Evolutionary conservation across 805 yeast species (phyloP).

Genomic region (Suhomyces kilbournensis): DNA sequence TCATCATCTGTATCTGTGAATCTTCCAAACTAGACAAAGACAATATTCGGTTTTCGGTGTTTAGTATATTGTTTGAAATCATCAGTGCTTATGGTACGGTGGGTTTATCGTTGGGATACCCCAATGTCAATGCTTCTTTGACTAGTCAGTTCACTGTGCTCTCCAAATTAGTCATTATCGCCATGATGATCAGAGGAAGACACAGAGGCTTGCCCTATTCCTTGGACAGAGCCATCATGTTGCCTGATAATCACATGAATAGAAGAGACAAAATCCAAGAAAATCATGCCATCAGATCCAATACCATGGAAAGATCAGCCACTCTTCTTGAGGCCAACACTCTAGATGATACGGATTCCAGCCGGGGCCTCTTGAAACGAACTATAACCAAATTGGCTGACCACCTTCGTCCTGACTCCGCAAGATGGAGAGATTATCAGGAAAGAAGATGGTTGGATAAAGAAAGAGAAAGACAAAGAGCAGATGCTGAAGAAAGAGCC

Average conservation of each 20-base stretch:
- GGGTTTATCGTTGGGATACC: conserved; percentile 86
- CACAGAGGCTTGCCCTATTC: conserved; percentile 95
- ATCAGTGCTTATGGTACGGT: conserved; percentile 97
- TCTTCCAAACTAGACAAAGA: conserved; percentile 52
- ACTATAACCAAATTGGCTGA: not conserved
- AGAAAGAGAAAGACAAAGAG: too few species aligned
- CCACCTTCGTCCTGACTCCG: not conserved
- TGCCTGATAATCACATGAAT: conserved; percentile 68
- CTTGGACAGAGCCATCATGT: conserved; percentile 88
- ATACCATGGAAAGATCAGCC: conserved; percentile 23
- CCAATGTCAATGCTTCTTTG: conserved; percentile 63
- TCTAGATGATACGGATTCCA: conserved; percentile 3
- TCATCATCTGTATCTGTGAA: conserved; percentile 84
- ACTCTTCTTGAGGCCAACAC: conserved; percentile 9
- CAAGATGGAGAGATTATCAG: not conserved
- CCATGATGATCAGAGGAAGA: conserved; percentile 90
- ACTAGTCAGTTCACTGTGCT: conserved; percentile 66
- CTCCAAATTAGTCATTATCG: conserved; percentile 81
- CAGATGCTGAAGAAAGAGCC: not conserved
- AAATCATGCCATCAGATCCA: conserved; percentile 40
- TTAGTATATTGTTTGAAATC: conserved; percentile 78
- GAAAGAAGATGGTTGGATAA: not conserved
- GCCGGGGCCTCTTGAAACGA: conserved; percentile 3
- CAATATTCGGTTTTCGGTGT: conserved; percentile 56
- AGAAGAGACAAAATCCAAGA: conserved; percentile 61